Evolutionary conservation across 345 rosid genomes (phyloP).

Genomic region (Arabis alpina): DNA sequence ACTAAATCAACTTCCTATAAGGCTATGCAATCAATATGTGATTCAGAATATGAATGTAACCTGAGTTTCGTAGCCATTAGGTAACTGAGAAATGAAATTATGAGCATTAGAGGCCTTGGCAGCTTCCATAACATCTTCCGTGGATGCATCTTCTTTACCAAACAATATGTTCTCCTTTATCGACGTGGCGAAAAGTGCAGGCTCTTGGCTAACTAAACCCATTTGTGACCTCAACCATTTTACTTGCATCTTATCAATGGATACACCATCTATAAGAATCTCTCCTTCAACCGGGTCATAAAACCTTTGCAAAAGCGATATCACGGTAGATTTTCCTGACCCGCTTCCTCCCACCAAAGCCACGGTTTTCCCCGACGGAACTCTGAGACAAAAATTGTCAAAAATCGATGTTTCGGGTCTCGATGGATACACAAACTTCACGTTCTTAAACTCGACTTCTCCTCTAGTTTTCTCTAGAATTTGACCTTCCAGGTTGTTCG

Average conservation of each 20-base stretch:
- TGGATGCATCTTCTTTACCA: slow-evolving; percentile 79
- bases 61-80: slow-evolving; percentile 77
- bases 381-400: slow-evolving; percentile 67
- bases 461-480: slow-evolving; percentile 65
- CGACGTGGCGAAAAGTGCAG: slow-evolving; percentile 78
- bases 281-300: slow-evolving; percentile 80
- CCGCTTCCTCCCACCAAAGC: slow-evolving; percentile 93
- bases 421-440: slow-evolving; percentile 82
- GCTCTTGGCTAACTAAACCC: slow-evolving; percentile 92
- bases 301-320: slow-evolving; percentile 79
- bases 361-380: slow-evolving; percentile 85
- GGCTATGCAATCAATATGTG: not conserved
- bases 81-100: slow-evolving; percentile 75
- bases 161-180: slow-evolving; percentile 83
- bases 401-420: slow-evolving; percentile 75
- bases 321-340: slow-evolving; percentile 85
- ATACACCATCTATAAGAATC: slow-evolving; percentile 84
- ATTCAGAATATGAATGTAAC: not conserved
- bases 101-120: slow-evolving; percentile 89
- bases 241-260: slow-evolving; percentile 66
- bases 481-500: slow-evolving; percentile 69
- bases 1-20: not conserved
- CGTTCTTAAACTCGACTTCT: slow-evolving; percentile 76
- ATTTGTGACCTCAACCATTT: slow-evolving; percentile 82
- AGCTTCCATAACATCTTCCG: slow-evolving; percentile 79